Base-by-base conservation (phyloP, 495 filamentous ascomycete genomes). In the Rostrohypoxylon terebratum region DNA sequence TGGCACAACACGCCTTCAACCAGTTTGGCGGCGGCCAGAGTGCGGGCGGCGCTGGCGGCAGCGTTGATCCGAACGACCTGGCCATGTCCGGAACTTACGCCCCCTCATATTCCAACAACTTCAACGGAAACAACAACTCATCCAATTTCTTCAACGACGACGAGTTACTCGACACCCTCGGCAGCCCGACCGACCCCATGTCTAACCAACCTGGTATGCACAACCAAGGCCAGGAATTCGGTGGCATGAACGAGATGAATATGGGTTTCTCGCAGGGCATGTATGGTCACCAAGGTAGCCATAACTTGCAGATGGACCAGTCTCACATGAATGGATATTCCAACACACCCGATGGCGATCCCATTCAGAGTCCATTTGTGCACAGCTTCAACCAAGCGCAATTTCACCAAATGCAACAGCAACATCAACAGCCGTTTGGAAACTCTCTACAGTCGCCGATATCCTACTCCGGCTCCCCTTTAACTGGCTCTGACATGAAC, bases 11-110 rank as follows among this genome's bases (percentile, higher is more conserved):
- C 78, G 73, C 77, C 63, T 90, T 89, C 74, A 80, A 84, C 71
- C 88, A 88, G 55, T 94, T 93, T 77, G 88, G 88, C 54, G 81
- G 81, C 73, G 84, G 84, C 59, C 86, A 88, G 71, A 87, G 86
- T 65, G 83, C 84, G 68, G 87, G 87, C 53, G 82, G 85, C 51
- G 71, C 66, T 42, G 86, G 83, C 31, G 81, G 81, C 51, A 89
- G 87, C 77, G 90, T 98, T 68, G 93, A 98, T 75, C 96, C 96
- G 2, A 95, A 91, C 50, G 93, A 96, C 51, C 84, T 99, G 65
- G 88, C 89, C 59, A 93, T 95, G 89, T 80, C 80, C 33, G 82
- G 78, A 28, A 77, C 77, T 40, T 83, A 79, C 60, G 77, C 77
- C 28, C 48, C 75, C 0, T 77, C 76, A 4, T 86, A 78, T 71